phyloP scores from a whole-genome alignment of 768 basidiomycete genomes.

The Crepidotus variabilis region DNA sequence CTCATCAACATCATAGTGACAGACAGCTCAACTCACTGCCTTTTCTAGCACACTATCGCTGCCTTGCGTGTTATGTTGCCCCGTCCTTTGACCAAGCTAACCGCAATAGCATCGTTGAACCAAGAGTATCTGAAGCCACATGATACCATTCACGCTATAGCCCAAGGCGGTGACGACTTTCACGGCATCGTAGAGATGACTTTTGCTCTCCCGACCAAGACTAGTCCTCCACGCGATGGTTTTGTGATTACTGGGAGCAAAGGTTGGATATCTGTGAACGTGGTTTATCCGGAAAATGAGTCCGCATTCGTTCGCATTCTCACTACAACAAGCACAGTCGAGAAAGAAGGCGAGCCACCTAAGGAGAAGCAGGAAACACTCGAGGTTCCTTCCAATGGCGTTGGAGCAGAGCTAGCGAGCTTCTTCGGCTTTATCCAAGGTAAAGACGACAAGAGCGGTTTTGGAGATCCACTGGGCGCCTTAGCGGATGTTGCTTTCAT shows the following conservation, averaged over 20 bases:
- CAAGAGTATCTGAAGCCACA: conserved; percentile 70
- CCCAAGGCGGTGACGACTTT: conserved; percentile 43
- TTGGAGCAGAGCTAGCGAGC: conserved; percentile 51
- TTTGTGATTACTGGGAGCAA: conserved; percentile 59
- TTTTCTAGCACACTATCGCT: conserved; percentile 58
- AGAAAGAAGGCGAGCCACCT: conserved; percentile 32
- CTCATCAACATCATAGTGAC: not conserved
- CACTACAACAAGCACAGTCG: conserved; percentile 31
- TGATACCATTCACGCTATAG: conserved; percentile 69
- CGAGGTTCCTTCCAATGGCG: conserved; percentile 46
- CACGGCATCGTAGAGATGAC: conserved; percentile 64
- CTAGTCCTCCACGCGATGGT: conserved; percentile 31
- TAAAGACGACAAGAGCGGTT: conserved; percentile 37
- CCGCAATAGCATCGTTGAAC: conserved; percentile 65
- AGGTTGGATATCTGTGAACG: conserved; percentile 53
- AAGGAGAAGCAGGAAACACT: conserved; percentile 48
- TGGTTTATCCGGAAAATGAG: conserved; percentile 21
- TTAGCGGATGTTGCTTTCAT: conserved; percentile 77
- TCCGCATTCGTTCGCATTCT: conserved; percentile 27
- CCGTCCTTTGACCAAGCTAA: conserved; percentile 46
- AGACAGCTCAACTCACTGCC: conserved; percentile 5
- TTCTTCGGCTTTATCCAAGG: conserved; percentile 58
- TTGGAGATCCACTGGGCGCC: conserved; percentile 61
- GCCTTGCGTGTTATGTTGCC: conserved; percentile 61
- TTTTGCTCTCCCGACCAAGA: conserved; percentile 51